phyloP scores from a whole-genome alignment of 805 yeast genomes.

The Ogataea pignaliae region DNA sequence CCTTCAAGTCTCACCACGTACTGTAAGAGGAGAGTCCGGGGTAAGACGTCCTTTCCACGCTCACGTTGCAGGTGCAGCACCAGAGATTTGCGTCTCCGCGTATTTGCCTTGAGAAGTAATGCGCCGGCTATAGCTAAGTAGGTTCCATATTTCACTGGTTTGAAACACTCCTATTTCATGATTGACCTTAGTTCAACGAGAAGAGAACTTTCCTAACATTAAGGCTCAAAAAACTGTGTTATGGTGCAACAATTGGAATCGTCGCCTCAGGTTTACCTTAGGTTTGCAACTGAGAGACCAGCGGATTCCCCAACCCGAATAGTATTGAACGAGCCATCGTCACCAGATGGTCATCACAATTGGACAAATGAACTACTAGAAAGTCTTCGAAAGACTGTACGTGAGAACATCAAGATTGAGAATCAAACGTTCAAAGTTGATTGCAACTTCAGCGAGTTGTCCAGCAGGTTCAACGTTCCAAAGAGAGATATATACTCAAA shows the following conservation, averaged over 20 bases:
- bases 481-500: slow-evolving; percentile 18
- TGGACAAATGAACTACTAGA: slow-evolving; percentile 18
- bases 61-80: too few relatives aligned
- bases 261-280: slow-evolving; percentile 3
- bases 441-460: slow-evolving; percentile 19
- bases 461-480: slow-evolving; percentile 7
- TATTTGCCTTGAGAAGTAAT: too few relatives aligned
- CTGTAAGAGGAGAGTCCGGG: too few relatives aligned
- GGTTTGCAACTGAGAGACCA: slow-evolving; percentile 3
- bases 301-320: neutral
- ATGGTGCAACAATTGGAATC: neutral
- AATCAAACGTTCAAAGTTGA: slow-evolving; percentile 13
- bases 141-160: too few relatives aligned
- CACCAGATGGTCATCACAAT: neutral
- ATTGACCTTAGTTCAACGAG: too few relatives aligned
- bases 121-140: too few relatives aligned
- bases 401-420: slow-evolving; percentile 7
- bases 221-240: neutral
- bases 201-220: too few relatives aligned
- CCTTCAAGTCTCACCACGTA: too few relatives aligned
- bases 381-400: slow-evolving; percentile 10
- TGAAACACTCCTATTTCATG: too few relatives aligned
- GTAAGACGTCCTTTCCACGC: too few relatives aligned
- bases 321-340: neutral
- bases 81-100: too few relatives aligned